Percentiles rank a stretch among this genome's conserved stretches.
Evolutionary conservation across 2,329 filamentous ascomycete genomes (phyloP).

Genomic region (Elsinoe arachidis): DNA sequence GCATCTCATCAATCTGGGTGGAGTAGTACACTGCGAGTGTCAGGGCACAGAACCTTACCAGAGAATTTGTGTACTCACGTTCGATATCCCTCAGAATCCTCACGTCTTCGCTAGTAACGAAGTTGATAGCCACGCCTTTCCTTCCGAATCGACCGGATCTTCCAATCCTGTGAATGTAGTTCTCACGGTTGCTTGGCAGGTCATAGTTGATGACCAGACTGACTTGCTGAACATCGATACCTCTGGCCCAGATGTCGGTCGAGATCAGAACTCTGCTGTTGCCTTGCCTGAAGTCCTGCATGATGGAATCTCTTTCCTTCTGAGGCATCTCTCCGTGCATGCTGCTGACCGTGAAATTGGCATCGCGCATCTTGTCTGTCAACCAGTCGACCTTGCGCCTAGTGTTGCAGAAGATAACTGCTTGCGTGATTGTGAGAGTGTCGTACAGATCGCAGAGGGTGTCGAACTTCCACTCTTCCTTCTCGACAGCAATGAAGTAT

Average conservation of each 20-base stretch:
- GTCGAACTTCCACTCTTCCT: constrained; percentile 99
- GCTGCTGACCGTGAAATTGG: constrained; percentile 95
- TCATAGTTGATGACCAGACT: constrained; percentile 99
- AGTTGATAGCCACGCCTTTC: constrained; percentile 99
- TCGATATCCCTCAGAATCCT: constrained; percentile 96
- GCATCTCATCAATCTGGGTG: constrained; percentile 97
- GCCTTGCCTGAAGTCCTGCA: constrained; percentile 97
- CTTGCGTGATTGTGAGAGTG: constrained; percentile 95
- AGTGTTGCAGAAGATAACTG: constrained; percentile 99
- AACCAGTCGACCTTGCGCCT: constrained; percentile 98
- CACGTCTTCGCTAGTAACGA: constrained; percentile 96
- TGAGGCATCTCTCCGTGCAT: constrained; percentile 99
- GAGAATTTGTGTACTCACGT: constrained; percentile 47
- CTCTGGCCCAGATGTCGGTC: constrained; percentile 94
- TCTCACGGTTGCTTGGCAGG: constrained; percentile 94
- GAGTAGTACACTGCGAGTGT: constrained; percentile 70
- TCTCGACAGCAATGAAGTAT: constrained; percentile 98
- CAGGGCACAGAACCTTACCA: constrained; percentile 23
- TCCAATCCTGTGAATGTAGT: constrained; percentile 98
- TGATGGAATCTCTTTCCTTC: constrained; percentile 95
- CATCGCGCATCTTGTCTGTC: constrained; percentile 98
- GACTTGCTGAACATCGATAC: constrained; percentile 98
- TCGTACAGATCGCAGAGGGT: constrained; percentile 98
- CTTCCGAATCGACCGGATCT: constrained; percentile 90
- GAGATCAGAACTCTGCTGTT: constrained; percentile 95